These are phyloP conservation scores for Ogataea zsoltii DNA, from an alignment of 805 yeast genomes.

Conservation along the genomic window DNA sequence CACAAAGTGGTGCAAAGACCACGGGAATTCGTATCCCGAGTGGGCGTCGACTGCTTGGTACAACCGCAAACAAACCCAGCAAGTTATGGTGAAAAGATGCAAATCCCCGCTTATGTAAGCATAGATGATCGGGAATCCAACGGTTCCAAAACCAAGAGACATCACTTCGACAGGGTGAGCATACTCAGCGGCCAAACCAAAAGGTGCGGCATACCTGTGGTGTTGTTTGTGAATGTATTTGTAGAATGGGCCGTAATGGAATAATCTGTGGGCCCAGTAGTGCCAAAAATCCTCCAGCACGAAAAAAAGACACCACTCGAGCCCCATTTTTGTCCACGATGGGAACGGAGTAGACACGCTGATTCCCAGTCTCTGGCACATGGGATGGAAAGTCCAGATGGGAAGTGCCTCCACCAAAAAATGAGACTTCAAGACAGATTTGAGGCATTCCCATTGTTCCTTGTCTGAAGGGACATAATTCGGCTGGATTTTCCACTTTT, in stretches of 20 bases:
- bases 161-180: constrained; percentile 62
- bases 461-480: constrained; percentile 50
- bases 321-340: constrained; percentile 38
- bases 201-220: constrained; percentile 63
- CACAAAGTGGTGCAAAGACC: constrained; percentile 55
- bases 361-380: constrained; percentile 50
- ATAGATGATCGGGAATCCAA: constrained; percentile 58
- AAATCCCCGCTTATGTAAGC: constrained; percentile 47
- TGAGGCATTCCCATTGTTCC: constrained; percentile 64
- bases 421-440: constrained; percentile 56
- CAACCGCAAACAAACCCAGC: constrained; percentile 54
- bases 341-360: constrained; percentile 57
- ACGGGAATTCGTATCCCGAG: constrained; percentile 63
- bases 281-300: constrained; percentile 61
- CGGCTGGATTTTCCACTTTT: constrained; percentile 55
- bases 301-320: constrained; percentile 51
- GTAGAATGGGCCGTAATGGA: constrained; percentile 57
- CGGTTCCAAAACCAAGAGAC: constrained; percentile 59
- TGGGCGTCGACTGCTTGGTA: constrained; percentile 63
- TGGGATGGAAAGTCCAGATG: constrained; percentile 63
- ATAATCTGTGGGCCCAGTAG: constrained; percentile 57
- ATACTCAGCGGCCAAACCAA: constrained; percentile 61
- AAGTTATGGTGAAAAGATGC: constrained; percentile 54
- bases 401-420: constrained; percentile 61
- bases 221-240: constrained; percentile 61